Evolutionary conservation across 768 basidiomycete species (phyloP).

Genomic region (Tricholoma hemisulphureum): DNA sequence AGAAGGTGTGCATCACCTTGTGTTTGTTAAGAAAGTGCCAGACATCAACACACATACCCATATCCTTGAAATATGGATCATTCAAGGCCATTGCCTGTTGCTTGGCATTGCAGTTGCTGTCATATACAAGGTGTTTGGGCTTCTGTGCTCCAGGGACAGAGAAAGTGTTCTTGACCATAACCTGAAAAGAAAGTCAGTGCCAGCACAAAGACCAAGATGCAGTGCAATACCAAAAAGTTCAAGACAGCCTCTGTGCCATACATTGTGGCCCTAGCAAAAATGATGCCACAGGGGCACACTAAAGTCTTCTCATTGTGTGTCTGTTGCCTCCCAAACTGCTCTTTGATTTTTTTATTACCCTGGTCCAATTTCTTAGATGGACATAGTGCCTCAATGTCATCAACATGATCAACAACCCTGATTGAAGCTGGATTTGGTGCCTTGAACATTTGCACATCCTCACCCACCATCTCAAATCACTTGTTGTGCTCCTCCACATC

Average conservation of each 20-base stretch:
- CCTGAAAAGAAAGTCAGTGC: conserved; percentile 1
- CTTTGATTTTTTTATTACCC: conserved; percentile 20
- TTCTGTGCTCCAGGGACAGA: conserved; percentile 3
- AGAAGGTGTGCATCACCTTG: conserved; percentile 21
- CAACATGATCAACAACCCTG: not conserved
- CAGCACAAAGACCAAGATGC: not conserved
- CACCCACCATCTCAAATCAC: not conserved
- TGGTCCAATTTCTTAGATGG: conserved; percentile 7
- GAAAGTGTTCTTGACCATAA: too few species aligned
- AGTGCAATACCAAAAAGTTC: conserved; percentile 11
- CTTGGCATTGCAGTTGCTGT: conserved; percentile 23
- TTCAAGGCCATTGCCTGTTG: conserved; percentile 7
- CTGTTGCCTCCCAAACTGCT: conserved; percentile 24
- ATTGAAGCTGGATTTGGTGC: not conserved
- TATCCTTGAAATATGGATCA: conserved; percentile 17
- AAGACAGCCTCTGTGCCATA: conserved; percentile 25
- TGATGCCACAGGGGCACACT: conserved; percentile 27
- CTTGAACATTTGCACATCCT: not conserved
- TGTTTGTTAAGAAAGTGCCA: conserved; percentile 18
- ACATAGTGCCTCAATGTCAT: not conserved
- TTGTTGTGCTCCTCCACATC: not conserved
- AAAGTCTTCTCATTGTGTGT: conserved; percentile 32
- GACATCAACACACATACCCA: conserved; percentile 26
- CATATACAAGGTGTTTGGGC: conserved; percentile 22
- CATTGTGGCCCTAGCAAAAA: conserved; percentile 24